Percentiles rank a stretch among this genome's conserved stretches.
Conservation (phyloP, 805 yeast species). For the Zygosaccharomyces bailii region DNA sequence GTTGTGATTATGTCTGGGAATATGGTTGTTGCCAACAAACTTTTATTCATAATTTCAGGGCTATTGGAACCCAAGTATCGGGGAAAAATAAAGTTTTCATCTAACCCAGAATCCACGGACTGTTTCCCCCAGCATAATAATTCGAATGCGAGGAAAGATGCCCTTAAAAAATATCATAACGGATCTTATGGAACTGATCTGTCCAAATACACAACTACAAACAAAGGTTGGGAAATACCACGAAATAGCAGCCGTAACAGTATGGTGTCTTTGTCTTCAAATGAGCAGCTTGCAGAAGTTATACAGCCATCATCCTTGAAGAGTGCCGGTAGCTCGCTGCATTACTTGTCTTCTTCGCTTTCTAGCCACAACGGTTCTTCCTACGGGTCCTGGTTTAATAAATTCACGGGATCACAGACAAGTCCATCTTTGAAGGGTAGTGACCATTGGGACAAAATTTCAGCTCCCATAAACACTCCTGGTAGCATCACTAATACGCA, state of each 20-base stretch:
- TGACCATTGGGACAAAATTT: slow-evolving; percentile 28
- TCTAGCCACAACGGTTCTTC: slow-evolving; percentile 34
- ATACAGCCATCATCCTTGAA: slow-evolving; percentile 38
- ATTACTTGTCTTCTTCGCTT: slow-evolving; percentile 40
- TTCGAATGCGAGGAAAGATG: slow-evolving; percentile 5
- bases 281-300: slow-evolving; percentile 30
- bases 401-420: slow-evolving; percentile 26
- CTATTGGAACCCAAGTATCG: slow-evolving; percentile 40
- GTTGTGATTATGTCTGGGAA: slow-evolving; percentile 57
- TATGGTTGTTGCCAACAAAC: slow-evolving; percentile 56
- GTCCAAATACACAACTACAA: slow-evolving; percentile 22
- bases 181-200: slow-evolving; percentile 24
- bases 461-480: slow-evolving; percentile 26
- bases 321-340: slow-evolving; percentile 37
- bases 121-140: slow-evolving; percentile 1
- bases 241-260: slow-evolving; percentile 27
- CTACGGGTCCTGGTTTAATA: slow-evolving; percentile 36
- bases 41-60: slow-evolving; percentile 52
- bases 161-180: slow-evolving; percentile 1
- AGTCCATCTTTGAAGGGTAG: slow-evolving; percentile 25
- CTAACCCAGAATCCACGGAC: slow-evolving; percentile 6
- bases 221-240: slow-evolving; percentile 43
- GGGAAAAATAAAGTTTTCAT: slow-evolving; percentile 19
- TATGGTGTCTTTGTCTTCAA: slow-evolving; percentile 34
- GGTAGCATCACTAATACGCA: slow-evolving; percentile 14